Percentiles rank a stretch among this genome's conserved stretches.
Conservation (phyloP, 2,329 filamentous ascomycete species). For the Microdochium bolleyi region DNA sequence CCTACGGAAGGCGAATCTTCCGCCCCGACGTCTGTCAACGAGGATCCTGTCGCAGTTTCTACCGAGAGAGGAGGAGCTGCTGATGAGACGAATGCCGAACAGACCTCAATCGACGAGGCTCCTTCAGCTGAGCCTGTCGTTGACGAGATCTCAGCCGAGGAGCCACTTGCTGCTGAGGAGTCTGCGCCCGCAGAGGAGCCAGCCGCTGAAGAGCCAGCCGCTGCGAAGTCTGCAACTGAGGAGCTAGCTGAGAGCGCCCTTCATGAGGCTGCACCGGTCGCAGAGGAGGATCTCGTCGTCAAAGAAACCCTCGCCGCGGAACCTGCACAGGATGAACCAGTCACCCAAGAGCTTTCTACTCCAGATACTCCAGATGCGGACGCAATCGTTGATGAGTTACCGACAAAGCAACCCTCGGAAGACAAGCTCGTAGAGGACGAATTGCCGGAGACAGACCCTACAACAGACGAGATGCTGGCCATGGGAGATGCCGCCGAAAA, state of each 20-base stretch:
- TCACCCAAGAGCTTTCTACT: background rate
- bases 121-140: constrained; percentile 3
- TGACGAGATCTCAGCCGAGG: background rate
- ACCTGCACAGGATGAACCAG: constrained; percentile 3
- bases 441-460: background rate
- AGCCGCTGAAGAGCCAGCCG: constrained; percentile 1
- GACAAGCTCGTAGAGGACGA: background rate
- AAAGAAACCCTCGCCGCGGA: background rate
- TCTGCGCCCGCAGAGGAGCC: background rate
- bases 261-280: too few species aligned
- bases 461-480: background rate
- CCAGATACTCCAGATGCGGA: too few species aligned
- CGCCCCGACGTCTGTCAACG: too few species aligned
- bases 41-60: too few species aligned
- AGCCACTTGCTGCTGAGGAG: constrained; percentile 2
- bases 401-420: constrained; percentile 2
- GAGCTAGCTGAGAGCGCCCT: background rate
- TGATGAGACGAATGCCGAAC: background rate
- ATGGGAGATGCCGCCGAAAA: constrained; percentile 2
- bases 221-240: background rate
- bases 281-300: background rate
- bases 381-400: background rate
- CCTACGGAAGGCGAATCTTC: too few species aligned
- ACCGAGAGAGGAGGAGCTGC: background rate
- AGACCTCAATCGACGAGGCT: too few species aligned